Conservation (phyloP, 2,329 filamentous ascomycete genomes). For the Fusarium equiseti region DNA sequence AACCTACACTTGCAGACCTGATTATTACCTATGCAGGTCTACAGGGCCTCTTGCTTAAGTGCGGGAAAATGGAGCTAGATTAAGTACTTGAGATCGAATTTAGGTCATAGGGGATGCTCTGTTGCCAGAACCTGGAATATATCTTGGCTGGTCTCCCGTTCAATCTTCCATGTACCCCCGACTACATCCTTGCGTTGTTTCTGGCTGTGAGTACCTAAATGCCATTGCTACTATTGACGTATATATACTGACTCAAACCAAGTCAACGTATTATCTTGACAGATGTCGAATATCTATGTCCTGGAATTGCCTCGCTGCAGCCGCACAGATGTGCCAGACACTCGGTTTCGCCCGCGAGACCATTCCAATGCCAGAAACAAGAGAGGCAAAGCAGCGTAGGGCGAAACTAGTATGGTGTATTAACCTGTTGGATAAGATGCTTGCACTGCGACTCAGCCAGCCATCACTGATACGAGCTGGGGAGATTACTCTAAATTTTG, state of each 20-base stretch:
- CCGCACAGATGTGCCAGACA: slow-evolving; percentile 8
- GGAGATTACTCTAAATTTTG: neutral
- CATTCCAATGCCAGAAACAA: neutral
- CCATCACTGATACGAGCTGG: slow-evolving; percentile 4
- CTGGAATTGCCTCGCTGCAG: slow-evolving; percentile 2
- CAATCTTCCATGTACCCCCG: neutral
- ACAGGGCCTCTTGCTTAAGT: neutral
- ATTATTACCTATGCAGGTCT: neutral
- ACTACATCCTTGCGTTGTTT: neutral
- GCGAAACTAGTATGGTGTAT: slow-evolving; percentile 1
- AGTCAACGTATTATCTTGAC: slow-evolving; percentile 3
- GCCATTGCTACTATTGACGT: fast-evolving
- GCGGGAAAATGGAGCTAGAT: neutral
- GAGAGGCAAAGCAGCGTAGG: neutral
- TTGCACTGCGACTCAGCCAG: slow-evolving; percentile 3
- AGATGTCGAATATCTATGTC: slow-evolving; percentile 4
- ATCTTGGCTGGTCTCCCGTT: neutral
- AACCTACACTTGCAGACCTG: slow-evolving; percentile 8
- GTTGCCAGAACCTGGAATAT: neutral
- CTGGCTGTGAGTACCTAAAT: neutral
- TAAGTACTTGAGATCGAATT: neutral
- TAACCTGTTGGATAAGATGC: slow-evolving; percentile 13
- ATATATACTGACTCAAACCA: neutral
- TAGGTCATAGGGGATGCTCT: neutral
- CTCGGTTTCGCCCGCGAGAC: slow-evolving; percentile 3